Evolutionary conservation across 257 asterid genomes (phyloP).

Genomic region (Cinchona pubescens): DNA sequence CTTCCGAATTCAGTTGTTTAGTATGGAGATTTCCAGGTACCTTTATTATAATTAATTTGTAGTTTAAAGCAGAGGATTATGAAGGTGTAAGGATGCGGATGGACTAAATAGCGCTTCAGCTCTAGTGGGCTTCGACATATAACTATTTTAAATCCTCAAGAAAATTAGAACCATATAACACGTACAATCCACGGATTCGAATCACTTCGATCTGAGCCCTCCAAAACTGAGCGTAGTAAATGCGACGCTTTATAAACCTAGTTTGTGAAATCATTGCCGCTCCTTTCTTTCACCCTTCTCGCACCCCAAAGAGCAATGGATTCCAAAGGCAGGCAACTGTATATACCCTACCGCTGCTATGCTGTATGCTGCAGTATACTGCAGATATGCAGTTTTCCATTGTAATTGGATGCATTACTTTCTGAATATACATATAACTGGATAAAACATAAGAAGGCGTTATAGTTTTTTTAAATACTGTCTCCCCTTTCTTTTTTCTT

Average conservation of each 20-base stretch:
- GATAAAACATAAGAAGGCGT: not conserved
- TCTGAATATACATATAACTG: not conserved
- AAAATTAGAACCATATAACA: not conserved
- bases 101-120: not conserved
- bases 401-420: not conserved
- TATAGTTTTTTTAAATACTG: not conserved
- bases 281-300: not conserved
- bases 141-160: not conserved
- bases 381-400: not conserved
- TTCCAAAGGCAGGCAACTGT: not conserved
- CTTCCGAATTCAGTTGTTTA: not conserved
- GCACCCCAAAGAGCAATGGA: not conserved
- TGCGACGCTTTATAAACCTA: not conserved
- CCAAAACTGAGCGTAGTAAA: not conserved
- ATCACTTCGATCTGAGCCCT: not conserved
- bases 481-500: not conserved
- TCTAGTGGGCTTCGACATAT: too few species aligned
- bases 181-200: not conserved
- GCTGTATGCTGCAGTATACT: not conserved
- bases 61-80: too few species aligned
- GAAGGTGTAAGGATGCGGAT: too few species aligned
- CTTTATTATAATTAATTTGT: not conserved
- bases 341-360: not conserved
- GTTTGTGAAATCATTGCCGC: not conserved
- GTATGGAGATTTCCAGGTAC: not conserved